A percentile compares a stretch with the other conserved stretches of the same genome.
These are phyloP conservation scores for Exobasidium rhododendri DNA, from an alignment of 1,284 basidiomycete species.

Conservation along the genomic window DNA sequence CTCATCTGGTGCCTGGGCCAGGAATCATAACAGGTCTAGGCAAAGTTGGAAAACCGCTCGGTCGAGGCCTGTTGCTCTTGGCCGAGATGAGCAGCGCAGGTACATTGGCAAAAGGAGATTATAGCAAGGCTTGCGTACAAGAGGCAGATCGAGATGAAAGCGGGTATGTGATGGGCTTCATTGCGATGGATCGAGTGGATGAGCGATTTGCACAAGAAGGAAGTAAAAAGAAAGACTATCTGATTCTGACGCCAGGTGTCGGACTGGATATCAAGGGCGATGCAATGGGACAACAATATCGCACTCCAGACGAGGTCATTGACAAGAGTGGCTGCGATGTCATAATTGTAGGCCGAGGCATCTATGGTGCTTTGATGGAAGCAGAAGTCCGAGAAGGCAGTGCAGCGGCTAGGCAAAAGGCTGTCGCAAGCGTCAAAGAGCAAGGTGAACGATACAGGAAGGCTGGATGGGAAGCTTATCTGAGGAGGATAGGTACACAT, in stretches of 20 bases:
- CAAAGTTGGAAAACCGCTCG: constrained; percentile 76
- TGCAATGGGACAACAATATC: constrained; percentile 90
- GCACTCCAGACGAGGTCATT: constrained; percentile 83
- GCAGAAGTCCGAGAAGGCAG: constrained; percentile 57
- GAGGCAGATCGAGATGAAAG: constrained; percentile 41
- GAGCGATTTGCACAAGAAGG: constrained; percentile 56
- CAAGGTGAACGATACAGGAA: constrained; percentile 78
- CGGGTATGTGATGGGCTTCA: constrained; percentile 63
- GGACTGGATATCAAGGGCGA: constrained; percentile 80
- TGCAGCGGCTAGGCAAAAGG: constrained; percentile 59
- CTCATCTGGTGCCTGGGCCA: constrained; percentile 86
- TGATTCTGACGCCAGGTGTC: constrained; percentile 90
- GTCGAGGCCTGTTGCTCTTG: constrained; percentile 81
- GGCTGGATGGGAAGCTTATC: constrained; percentile 90
- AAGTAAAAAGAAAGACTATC: constrained; percentile 68
- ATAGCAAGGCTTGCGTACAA: constrained; percentile 78
- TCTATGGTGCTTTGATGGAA: constrained; percentile 67
- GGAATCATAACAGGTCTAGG: constrained; percentile 85
- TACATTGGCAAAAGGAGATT: constrained; percentile 75
- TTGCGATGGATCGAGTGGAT: constrained; percentile 66
- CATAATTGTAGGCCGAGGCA: constrained; percentile 94
- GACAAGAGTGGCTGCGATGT: constrained; percentile 85
- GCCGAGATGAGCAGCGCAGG: constrained; percentile 96
- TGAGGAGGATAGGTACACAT: constrained; percentile 56
- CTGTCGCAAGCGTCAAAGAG: constrained; percentile 60